Conservation (phyloP, 805 yeast genomes). For the Phaffomyces antillensis region DNA sequence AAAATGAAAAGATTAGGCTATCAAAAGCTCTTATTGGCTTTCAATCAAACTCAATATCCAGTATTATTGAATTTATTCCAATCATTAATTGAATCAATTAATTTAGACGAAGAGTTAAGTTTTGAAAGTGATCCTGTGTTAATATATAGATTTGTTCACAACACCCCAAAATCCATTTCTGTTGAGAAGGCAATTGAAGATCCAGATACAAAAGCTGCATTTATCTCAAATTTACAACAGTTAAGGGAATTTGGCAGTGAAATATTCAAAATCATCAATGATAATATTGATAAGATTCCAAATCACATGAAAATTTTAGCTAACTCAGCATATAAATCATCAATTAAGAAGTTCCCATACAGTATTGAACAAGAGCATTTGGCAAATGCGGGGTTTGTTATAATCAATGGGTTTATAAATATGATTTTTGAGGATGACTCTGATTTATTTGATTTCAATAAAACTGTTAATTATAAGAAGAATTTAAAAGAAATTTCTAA, state of each 20-base stretch:
- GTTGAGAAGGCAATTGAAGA: slow-evolving; percentile 75
- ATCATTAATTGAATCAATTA: slow-evolving; percentile 30
- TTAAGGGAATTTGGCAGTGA: slow-evolving; percentile 67
- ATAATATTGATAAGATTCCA: slow-evolving; percentile 41
- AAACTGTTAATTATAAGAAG: slow-evolving; percentile 21
- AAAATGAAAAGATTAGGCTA: slow-evolving; percentile 27
- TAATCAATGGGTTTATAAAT: slow-evolving; percentile 45
- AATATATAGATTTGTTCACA: slow-evolving; percentile 40
- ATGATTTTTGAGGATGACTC: slow-evolving; percentile 41
- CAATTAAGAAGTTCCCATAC: slow-evolving; percentile 45
- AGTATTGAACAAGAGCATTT: slow-evolving; percentile 52
- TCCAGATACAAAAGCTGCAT: slow-evolving; percentile 59
- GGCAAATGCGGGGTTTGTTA: slow-evolving; percentile 61
- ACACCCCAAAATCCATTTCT: slow-evolving; percentile 31
- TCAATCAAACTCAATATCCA: slow-evolving; percentile 32
- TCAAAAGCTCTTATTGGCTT: slow-evolving; percentile 34
- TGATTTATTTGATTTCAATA: slow-evolving; percentile 46
- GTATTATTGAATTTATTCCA: slow-evolving; percentile 28
- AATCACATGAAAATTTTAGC: slow-evolving; percentile 51
- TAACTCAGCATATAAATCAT: slow-evolving; percentile 33
- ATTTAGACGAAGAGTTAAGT: slow-evolving; percentile 35
- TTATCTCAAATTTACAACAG: slow-evolving; percentile 65
- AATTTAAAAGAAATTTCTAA: slow-evolving; percentile 53
- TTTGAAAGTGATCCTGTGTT: slow-evolving; percentile 76
- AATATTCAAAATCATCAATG: slow-evolving; percentile 46